Conservation (phyloP, 441 rosid genomes). For the Brassica balearica region DNA sequence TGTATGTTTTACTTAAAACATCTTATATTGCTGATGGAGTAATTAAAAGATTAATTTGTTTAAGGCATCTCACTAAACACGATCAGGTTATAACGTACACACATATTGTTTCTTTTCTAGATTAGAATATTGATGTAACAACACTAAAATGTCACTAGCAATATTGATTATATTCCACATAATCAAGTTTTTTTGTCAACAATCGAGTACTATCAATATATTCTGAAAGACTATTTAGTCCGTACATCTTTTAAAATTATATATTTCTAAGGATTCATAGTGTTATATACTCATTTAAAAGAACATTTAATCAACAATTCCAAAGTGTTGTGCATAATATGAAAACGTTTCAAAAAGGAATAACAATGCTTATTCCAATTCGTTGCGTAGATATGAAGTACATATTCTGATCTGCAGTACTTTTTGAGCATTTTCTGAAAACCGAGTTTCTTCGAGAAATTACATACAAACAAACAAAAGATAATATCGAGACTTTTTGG, state of each 20-base stretch:
- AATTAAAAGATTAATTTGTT: conserved; percentile 11
- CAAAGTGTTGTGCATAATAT: conserved; percentile 9
- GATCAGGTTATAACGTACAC: conserved; percentile 34
- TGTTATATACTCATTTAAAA: background rate
- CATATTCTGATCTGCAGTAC: conserved; percentile 27
- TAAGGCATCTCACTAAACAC: conserved; percentile 27
- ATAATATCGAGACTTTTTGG: background rate
- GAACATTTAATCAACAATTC: background rate
- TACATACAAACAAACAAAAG: background rate
- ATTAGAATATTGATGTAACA: conserved; percentile 44
- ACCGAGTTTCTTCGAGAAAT: background rate
- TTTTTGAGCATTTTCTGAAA: background rate
- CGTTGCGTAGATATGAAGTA: conserved; percentile 22
- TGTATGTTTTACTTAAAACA: too few species aligned
- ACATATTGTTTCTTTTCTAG: conserved; percentile 35
- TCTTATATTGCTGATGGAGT: too few species aligned
- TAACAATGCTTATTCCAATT: conserved; percentile 28
- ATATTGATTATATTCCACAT: conserved; percentile 37
- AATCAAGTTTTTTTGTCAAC: background rate
- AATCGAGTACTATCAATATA: background rate
- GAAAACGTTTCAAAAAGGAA: conserved; percentile 22
- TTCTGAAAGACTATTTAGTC: background rate
- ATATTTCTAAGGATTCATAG: background rate
- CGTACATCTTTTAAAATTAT: conserved; percentile 7
- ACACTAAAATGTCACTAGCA: conserved; percentile 25